Base-by-base conservation (phyloP, 2,329 filamentous ascomycete genomes). In the Xylariaceae sp. region DNA sequence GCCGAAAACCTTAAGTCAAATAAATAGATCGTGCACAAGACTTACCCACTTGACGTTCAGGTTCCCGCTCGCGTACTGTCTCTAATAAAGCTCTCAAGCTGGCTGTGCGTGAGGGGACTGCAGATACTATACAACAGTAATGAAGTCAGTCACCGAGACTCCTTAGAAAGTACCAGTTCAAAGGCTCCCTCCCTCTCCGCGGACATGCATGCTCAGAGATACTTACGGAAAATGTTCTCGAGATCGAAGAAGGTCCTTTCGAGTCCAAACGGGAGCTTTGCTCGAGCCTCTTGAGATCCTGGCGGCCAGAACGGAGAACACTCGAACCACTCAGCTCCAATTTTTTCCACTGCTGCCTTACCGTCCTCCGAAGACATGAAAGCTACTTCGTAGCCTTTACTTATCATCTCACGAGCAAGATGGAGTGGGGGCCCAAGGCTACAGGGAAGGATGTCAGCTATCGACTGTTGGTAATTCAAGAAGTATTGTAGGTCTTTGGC, bases 31-130 rank as follows among this genome's bases (percentile, higher is more conserved):
- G 15, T 5, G 5, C 71, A 2, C 66, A 58, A 2, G 63, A 60
- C 55, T 79, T 76, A 32, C 64, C 64, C n/a, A 78, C 63, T 30
- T 72, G 63, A 9, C 69, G 63, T 4, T 52, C 54, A 2, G 68
- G 65, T 31, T 71, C 61, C 2, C 62, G 48, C 7, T 61, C 59
- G 2, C 64, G 61, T 30, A 70, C 51, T 4, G 56, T 59, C 58
- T 67, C 66, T 12, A 74, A 69, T 2, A 67, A 62, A 10, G 48
- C 51, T 47, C 70, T 68, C 6, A 72, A 40, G 5, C 64, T 62
- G 38, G 60, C 50, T 50, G 69, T 65, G 7, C 66, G 62, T 4
- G 54, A 47, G 0, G 68, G 64, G 4, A 70, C 71, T 11, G 59
- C 46, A 5, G 61, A 59, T 35, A 68, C 39, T 42, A 27, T 11